Percentiles rank a stretch among this genome's conserved stretches.
phyloP scores from a whole-genome alignment of 2,329 filamentous ascomycete species.

The Acarospora socialis region DNA sequence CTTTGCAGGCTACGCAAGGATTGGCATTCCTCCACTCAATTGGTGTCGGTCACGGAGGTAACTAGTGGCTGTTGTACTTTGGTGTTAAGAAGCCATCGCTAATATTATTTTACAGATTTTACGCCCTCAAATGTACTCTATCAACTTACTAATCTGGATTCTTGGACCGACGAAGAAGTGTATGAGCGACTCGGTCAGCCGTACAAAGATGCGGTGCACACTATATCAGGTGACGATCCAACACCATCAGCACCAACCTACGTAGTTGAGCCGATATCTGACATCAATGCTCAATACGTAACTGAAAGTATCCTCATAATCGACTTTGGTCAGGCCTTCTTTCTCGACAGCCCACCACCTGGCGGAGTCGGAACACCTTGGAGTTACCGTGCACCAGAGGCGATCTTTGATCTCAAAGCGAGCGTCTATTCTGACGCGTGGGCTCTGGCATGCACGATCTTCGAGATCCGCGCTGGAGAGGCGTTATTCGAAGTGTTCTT shows the following conservation, averaged over 20 bases:
- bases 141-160: not conserved
- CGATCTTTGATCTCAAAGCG: constrained; percentile 14
- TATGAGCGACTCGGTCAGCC: not conserved
- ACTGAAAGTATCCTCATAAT: constrained; percentile 9
- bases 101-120: constrained; percentile 3
- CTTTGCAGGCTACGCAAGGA: constrained; percentile 1
- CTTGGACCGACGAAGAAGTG: not conserved
- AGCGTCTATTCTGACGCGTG: constrained; percentile 19
- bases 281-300: constrained; percentile 1
- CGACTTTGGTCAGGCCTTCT: constrained; percentile 17
- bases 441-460: constrained; percentile 23
- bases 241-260: constrained; percentile 1
- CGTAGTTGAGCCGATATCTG: not conserved
- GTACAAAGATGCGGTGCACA: not conserved
- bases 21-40: constrained; percentile 6
- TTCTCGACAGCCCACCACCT: constrained; percentile 7
- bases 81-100: constrained; percentile 2
- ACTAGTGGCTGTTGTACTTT: not conserved
- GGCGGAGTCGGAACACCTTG: constrained; percentile 18
- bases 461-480: constrained; percentile 21
- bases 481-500: constrained; percentile 19
- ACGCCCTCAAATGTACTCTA: not conserved
- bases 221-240: not conserved
- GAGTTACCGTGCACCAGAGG: constrained; percentile 20
- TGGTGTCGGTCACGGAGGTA: constrained; percentile 10